A percentile compares a stretch with the other conserved stretches of the same genome.
phyloP scores from a whole-genome alignment of 129 eudicot genomes.

The Tanacetum coccineum region DNA sequence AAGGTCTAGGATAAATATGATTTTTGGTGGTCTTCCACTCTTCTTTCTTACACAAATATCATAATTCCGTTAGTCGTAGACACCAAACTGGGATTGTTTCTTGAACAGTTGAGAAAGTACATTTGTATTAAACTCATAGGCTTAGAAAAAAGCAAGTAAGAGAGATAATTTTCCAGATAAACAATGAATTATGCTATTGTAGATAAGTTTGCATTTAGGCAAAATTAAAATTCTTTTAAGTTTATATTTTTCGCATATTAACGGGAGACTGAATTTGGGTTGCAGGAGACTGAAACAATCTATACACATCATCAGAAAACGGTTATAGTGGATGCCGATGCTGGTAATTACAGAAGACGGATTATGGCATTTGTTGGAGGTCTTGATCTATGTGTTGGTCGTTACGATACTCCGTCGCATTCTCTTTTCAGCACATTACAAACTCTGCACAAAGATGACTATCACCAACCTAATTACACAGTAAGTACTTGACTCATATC shows the following conservation, averaged over 20 bases:
- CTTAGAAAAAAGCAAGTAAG: no score
- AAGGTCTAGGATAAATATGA: no score
- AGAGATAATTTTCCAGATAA: no score
- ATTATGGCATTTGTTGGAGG: constrained; percentile 95
- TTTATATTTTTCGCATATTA: background rate
- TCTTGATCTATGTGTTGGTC: constrained; percentile 77
- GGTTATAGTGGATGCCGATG: constrained; percentile 81
- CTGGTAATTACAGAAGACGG: constrained; percentile 56
- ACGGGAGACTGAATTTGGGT: constrained; percentile 6
- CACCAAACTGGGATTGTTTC: no score
- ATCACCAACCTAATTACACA: constrained; percentile 64
- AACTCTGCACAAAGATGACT: constrained; percentile 83
- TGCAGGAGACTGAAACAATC: constrained; percentile 75
- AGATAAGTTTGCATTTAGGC: no score
- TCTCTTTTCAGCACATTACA: constrained; percentile 56
- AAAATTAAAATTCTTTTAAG: background rate
- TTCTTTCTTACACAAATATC: no score
- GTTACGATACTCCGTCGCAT: constrained; percentile 82
- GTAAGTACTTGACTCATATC: constrained; percentile 35
- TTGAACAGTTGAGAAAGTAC: no score
- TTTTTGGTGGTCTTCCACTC: no score
- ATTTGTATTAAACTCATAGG: no score
- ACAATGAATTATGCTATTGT: no score
- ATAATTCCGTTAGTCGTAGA: no score
- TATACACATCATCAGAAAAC: constrained; percentile 96